A percentile compares a stretch with the other conserved stretches of the same genome.
These are phyloP conservation scores for Pseudogymnoascus sp. DNA, from an alignment of 2,329 filamentous ascomycete genomes.

Conservation along the genomic window DNA sequence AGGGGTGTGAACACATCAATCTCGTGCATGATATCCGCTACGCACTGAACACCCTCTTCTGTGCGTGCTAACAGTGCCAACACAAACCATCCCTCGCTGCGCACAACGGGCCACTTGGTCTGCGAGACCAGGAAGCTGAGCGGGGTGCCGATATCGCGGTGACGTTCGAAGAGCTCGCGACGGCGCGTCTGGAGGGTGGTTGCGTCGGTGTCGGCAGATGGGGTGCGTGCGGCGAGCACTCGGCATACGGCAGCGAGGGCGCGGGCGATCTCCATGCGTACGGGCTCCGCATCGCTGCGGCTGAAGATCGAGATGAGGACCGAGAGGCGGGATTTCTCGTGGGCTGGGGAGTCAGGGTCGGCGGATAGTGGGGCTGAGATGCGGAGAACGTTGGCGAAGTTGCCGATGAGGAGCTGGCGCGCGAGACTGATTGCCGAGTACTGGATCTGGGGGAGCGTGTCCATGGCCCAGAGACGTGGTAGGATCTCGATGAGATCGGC, in stretches of 20 bases:
- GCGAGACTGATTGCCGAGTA: slow-evolving; percentile 53
- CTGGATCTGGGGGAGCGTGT: slow-evolving; percentile 50
- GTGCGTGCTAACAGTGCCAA: slow-evolving; percentile 53
- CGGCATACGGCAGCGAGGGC: slow-evolving; percentile 47
- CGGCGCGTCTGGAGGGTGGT: slow-evolving; percentile 25
- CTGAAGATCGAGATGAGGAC: slow-evolving; percentile 36
- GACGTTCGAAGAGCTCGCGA: slow-evolving; percentile 24
- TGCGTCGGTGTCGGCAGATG: slow-evolving; percentile 24
- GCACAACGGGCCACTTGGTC: slow-evolving; percentile 50
- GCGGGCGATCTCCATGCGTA: slow-evolving; percentile 52
- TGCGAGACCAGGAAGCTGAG: slow-evolving; percentile 50
- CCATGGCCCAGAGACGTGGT: slow-evolving; percentile 47
- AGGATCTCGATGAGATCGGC: slow-evolving; percentile 42
- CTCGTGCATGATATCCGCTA: slow-evolving; percentile 38
- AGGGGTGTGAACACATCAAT: slow-evolving; percentile 39
- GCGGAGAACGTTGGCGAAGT: slow-evolving; percentile 43
- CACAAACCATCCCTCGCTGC: slow-evolving; percentile 56
- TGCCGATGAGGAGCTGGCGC: slow-evolving; percentile 48
- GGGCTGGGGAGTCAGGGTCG: slow-evolving; percentile 31
- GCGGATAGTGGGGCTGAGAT: slow-evolving; percentile 39
- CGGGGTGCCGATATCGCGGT: slow-evolving; percentile 28
- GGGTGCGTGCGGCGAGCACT: slow-evolving; percentile 41
- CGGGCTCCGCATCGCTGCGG: slow-evolving; percentile 45
- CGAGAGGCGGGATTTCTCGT: slow-evolving; percentile 32
- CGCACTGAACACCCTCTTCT: slow-evolving; percentile 40